Base-by-base conservation (phyloP, 805 yeast species). In the Yarrowia porcina region DNA sequence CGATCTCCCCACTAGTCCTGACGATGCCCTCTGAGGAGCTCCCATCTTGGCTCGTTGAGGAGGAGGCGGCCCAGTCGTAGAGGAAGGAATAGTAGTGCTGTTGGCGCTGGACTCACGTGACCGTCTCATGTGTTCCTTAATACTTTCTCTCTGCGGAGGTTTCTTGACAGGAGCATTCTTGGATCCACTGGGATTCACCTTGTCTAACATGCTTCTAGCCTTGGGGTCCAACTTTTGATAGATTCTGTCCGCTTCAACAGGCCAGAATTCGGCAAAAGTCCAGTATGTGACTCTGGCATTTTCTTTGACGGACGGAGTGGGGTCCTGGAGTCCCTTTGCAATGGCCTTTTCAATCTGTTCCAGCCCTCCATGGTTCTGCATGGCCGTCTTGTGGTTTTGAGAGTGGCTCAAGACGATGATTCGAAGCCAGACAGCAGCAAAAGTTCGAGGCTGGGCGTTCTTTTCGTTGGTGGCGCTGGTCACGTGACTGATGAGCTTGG, bases 231-330 rank as follows among this genome's bases (percentile, higher is more conserved):
- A 39, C n/a, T 66, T 68, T 10, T 64, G 65, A 13, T 78, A 66
- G 10, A 83, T 64, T 15, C 65, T 66, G 15, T 80, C 82, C 0
- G 85, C 88, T 13, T 77, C 74, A 0, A 73, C 69, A 0, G 89
- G 88, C 74, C 83, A 87, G 7, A 79, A 69, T 20, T 76, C 77
- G 67, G 79, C 80, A 63, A 83, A 80, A 13, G 82, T 76, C 97
- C 97, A 92, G 69, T 81, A 93, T 0, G 90, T 79, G 2, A 78
- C 76, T 71, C 96, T 81, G 77, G 87, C 88, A 0, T 83, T 76
- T 68, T 85, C 96, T 66, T 97, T 80, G 0, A 89, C 97, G 0
- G 82, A 76, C 0, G 92, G 90, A 64, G 88, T 87, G 0, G 97
- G 89, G 72, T 92, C 98, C 0, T 83, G 71, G 0, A 94, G 76